Base-by-base conservation (phyloP, 768 basidiomycete species). In the Cyathus striatus region DNA sequence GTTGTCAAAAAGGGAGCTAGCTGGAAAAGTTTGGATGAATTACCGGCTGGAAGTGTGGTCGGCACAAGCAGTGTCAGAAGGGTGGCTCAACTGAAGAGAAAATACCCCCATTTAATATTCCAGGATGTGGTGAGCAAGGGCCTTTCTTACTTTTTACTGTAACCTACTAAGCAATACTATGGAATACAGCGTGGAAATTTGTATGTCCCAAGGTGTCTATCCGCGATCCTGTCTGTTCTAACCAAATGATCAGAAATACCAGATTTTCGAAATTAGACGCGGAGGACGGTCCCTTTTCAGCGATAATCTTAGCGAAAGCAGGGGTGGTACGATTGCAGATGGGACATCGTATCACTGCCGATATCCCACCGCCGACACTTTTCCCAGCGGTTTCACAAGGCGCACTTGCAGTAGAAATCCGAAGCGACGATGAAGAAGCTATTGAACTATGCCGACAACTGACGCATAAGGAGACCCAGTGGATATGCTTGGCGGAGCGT, bases 331-430 rank as follows among this genome's bases (percentile, higher is more conserved):
- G 96, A 24, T 65, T 90, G 17, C 85, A 81, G 27, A 75, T 79
- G 73, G 75, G 73, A 9, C 64, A 80, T 57, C 86, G 95, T 40
- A 79, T 90, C 49, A 88, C 90, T 3, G 54, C 78, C 26, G 81
- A 90, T 53, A 61, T 98, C 46, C 55, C 58, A 1, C 79, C 91
- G 2, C 93, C 94, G 2, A 73, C 76, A 12, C 69, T 94, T 14
- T 86, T 82, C 59, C 76, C 90, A 50, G 94, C 96, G 6, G 95
- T 98, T 44, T 91, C 92, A 3, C 96, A 98, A 64, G 96, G 93
- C 22, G 93, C 94, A 12, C 69, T 99, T 25, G 92, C 69, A 0
- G 73, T 97, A 23, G 96, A 99, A 63, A 80, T 94, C 48, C 84
- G 86, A 30, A 55, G 73, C 16, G 72, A 81, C 53, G 88, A 90